Evolutionary conservation across 306 rosid genomes (phyloP), one percentile per base, ranked within the genome.

Genomic region (Pterocarpus macrocarpus): DNA sequence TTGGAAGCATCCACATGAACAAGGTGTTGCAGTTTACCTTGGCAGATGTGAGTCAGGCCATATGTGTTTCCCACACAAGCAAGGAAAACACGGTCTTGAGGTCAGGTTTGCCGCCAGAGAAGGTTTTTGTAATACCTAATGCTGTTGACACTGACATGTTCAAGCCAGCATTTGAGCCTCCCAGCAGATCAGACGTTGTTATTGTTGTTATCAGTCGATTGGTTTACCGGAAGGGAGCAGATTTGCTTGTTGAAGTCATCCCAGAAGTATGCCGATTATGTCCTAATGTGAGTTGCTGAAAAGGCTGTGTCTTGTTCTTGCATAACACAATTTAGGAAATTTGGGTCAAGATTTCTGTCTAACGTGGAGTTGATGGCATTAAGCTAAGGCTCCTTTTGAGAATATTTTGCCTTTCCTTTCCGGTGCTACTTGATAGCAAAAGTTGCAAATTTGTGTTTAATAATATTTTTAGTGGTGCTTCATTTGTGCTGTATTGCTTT

Each of bases 1-100:
- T 72, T 52, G 97, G 98, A 49, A 94, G 98, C 87, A 94, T 94
- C 79, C 98, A 94, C 63, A 94, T 94, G 98, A 94, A 94, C 86
- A 94, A 94, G 90, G 97, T 94, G 9, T 80, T 94, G 91, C 97
- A 92, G 83, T 90, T 89, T 80, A 91, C 97, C 81, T 80, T 94
- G 80, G 94, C 98, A 17, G 97, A 93, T 83, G 91, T 93, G 61
- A 93, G 86, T 66, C 93, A 88, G 88, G 94, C 94, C 35, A 93
- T 93, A 55, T 93, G 97, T 84, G 97, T 93, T 75, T 93, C 97
- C 72, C 97, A 93, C 74, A 90, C 94, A 49, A 91, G 97, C 91
- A 91, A 91, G 87, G 94, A 93, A 77, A 93, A 93, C 90, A 93
- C 97, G 2, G 97, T 93, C 53, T 79, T 93, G 79, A 86, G 97